Conservation (phyloP, 2,329 filamentous ascomycete genomes). For the Xylariales sp. region DNA sequence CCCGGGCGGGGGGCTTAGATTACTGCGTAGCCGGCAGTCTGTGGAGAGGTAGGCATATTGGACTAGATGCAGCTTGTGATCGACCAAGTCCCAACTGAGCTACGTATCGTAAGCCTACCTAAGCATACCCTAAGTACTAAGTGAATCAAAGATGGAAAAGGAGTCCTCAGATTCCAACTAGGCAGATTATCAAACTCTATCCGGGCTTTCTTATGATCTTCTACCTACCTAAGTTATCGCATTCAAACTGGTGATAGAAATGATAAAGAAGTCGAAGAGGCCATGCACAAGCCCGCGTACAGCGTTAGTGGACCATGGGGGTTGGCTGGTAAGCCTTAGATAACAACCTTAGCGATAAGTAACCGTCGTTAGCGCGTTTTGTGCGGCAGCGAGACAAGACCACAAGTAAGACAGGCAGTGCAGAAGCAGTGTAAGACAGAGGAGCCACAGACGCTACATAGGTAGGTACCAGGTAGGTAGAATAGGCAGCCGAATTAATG, state of each 20-base stretch:
- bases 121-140: too few species aligned
- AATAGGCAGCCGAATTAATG: conserved; percentile 28
- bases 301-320: neutral
- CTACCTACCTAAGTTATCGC: neutral
- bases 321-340: conserved; percentile 18
- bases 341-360: conserved; percentile 24
- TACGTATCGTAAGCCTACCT: neutral
- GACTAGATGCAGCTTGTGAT: neutral
- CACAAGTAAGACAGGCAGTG: too few species aligned
- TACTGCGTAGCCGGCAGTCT: neutral
- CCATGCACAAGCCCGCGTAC: neutral
- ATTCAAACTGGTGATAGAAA: conserved; percentile 5
- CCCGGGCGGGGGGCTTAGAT: neutral
- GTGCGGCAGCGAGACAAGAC: neutral
- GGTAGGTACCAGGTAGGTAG: too few species aligned
- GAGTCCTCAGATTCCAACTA: too few species aligned
- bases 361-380: conserved; percentile 14
- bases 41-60: neutral
- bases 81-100: neutral
- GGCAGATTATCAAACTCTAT: neutral
- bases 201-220: neutral
- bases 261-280: neutral
- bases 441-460: too few species aligned
- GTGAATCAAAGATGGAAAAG: too few species aligned
- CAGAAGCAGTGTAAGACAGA: too few species aligned